Evolutionary conservation across 2,329 filamentous ascomycete species (phyloP).

Genomic region (Penicillium expansum): DNA sequence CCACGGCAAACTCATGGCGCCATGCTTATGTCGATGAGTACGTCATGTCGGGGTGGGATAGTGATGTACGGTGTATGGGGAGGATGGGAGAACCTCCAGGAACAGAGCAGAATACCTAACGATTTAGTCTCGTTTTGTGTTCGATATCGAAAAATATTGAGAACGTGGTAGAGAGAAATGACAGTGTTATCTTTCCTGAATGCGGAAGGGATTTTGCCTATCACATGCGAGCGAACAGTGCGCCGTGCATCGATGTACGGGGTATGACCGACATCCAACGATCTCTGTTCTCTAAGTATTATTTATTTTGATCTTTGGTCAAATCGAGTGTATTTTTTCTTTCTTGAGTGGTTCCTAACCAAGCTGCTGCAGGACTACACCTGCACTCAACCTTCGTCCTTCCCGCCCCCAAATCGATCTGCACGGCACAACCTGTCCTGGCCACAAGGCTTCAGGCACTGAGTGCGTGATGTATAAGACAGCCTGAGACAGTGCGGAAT

Average conservation of each 20-base stretch:
- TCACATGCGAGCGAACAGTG: slow-evolving; percentile 22
- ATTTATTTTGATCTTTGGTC: background rate
- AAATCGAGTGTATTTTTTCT: background rate
- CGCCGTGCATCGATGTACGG: background rate
- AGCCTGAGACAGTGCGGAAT: slow-evolving; percentile 24
- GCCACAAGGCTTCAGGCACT: slow-evolving; percentile 22
- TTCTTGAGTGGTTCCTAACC: background rate
- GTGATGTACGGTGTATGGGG: background rate
- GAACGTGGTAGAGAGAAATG: slow-evolving; percentile 5
- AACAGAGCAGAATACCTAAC: background rate
- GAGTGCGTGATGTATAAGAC: slow-evolving; percentile 37
- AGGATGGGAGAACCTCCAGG: background rate
- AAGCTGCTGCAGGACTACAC: slow-evolving; percentile 33
- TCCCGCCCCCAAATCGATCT: slow-evolving; percentile 40
- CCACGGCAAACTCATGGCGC: slow-evolving; percentile 34
- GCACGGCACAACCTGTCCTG: slow-evolving; percentile 44
- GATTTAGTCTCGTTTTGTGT: background rate
- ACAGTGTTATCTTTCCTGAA: slow-evolving; percentile 21
- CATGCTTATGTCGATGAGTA: slow-evolving; percentile 31
- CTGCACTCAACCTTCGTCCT: slow-evolving; percentile 37
- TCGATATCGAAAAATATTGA: background rate
- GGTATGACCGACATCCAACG: background rate
- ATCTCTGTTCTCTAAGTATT: background rate
- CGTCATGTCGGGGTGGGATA: slow-evolving; percentile 28
- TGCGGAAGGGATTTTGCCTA: slow-evolving; percentile 23